Evolutionary conservation across 768 basidiomycete species (phyloP), one percentile per base, ranked within the genome.

Genomic region (Leccinum boreale): DNA sequence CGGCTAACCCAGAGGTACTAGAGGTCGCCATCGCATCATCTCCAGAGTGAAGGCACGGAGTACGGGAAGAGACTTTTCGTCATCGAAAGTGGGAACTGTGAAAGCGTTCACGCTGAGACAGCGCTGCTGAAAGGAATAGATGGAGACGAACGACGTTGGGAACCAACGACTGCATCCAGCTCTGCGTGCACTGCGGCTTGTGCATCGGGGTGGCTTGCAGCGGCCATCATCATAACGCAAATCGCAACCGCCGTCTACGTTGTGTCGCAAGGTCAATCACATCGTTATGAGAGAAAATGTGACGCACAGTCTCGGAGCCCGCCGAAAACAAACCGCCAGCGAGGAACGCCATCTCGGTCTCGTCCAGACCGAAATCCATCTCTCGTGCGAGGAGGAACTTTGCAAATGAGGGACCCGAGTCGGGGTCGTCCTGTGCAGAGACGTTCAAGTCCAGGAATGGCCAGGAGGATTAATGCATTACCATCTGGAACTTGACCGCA

Each of bases 261-360:
- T 31, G 12, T 5, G 11, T n/a, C 12, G 7, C 53, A 21, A 57
- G 36, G 11, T 31, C 39, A 1, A 35, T 3, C 2, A 2, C 11
- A 15, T 12, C 11, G 9, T 42, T 19, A 19, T 36, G n/a, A 17
- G 23, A 35, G 36, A 14, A 39, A 31, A 31, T 12, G 17, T 42
- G n/a, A 29, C 67, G 8, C 52, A 74, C 74, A 5, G 82, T 83
- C 59, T 84, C 83, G 1, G 78, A 77, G 1, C 83, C 83, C 19
- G 82, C 84, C 35, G 82, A 77, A 62, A 85, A 85, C 73, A 85
- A 78, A 26, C 75, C 75, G 0, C 84, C 84, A 1, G 80, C 81
- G n/a, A 86, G 76, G 63, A 84, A 86, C 0, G 83, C 79, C 2
- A 77, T 75, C 60, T 86, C 82, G 46, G 77, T 71, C 57, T 81